Base-by-base conservation (phyloP, 176 grass and related monocot species). In the Pontederia paniculata region DNA sequence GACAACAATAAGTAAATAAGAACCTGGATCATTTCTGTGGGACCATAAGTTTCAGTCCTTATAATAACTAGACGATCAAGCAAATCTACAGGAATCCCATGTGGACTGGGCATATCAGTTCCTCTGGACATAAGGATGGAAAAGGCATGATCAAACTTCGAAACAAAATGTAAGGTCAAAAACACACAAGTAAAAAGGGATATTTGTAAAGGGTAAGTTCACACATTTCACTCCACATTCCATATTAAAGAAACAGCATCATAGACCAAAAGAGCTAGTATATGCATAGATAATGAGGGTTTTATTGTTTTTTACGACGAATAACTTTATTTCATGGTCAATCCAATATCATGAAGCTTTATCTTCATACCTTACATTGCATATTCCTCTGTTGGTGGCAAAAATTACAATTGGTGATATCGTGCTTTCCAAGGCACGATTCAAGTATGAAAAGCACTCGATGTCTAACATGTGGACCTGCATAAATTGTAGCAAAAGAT, bases 371-470 rank as follows among this genome's bases (percentile, higher is more conserved):
- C 86, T 91, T 46, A 91, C 93, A 67, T 53, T 84, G 55, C 93
- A 98, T 77, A 98, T 82, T 84, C 93, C 86, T 77, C 93, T 80
- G 52, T 98, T 88, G 0, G 83, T 98, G 62, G 86, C 86, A 16
- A 98, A 80, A 72, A 91, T 91, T 72, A 98, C 86, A 65, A 91
- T 88, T 13, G 93, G 93, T 14, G 86, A 81, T 54, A 91, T 74
- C 59, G 93, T 63, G 58, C 86, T 97, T 57, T 97, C 93, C 42
- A 97, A 58, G 46, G 93, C 86, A 72, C 86, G 86, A 77, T 97
- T 97, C 60, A 97, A 83, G 78, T 90, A 90, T 22, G 93, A 97
- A 74, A 90, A 97, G 13, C 93, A 97, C 74, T 97, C 93, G 44
- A 97, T 77, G 57, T 97, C 86, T 51, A 98, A 65, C 80, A 98